Conservation (phyloP, 169 alveolate species). For the Theileria parva region DNA sequence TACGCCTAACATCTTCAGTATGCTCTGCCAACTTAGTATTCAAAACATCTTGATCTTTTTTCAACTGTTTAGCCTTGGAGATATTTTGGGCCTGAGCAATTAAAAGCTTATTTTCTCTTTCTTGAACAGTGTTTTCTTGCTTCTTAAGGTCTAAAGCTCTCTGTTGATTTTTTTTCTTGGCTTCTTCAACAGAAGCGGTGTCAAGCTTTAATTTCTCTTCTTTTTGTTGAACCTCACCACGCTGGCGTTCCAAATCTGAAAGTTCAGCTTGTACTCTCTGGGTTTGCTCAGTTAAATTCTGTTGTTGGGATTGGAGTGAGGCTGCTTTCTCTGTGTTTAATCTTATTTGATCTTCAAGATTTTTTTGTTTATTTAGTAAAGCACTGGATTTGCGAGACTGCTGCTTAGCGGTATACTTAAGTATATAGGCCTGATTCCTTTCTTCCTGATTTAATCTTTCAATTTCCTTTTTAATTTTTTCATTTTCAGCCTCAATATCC, state of each 20-base stretch:
- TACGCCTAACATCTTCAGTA: not conserved
- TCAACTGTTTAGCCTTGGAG: not conserved
- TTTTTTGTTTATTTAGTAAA: not conserved
- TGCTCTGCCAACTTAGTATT: not conserved
- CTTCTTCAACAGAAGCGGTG: not conserved
- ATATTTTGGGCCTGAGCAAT: not conserved
- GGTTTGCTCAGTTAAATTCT: not conserved
- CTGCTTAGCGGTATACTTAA: not conserved
- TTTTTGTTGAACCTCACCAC: not conserved
- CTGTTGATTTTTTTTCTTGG: not conserved
- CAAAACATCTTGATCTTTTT: not conserved
- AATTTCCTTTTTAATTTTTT: not conserved
- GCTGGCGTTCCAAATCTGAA: not conserved
- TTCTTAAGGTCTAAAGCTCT: not conserved
- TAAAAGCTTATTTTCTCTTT: not conserved
- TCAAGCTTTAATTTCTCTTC: not conserved
- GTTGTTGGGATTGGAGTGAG: not conserved
- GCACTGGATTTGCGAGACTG: not conserved
- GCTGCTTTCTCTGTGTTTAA: not conserved
- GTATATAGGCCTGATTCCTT: not conserved
- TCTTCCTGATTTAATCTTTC: not conserved
- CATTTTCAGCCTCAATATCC: not conserved
- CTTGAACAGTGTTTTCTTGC: constrained; percentile 5
- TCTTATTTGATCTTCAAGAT: not conserved
- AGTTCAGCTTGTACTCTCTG: not conserved